Conservation (phyloP, 2,329 filamentous ascomycete species). For the Fusarium sublunatum region DNA sequence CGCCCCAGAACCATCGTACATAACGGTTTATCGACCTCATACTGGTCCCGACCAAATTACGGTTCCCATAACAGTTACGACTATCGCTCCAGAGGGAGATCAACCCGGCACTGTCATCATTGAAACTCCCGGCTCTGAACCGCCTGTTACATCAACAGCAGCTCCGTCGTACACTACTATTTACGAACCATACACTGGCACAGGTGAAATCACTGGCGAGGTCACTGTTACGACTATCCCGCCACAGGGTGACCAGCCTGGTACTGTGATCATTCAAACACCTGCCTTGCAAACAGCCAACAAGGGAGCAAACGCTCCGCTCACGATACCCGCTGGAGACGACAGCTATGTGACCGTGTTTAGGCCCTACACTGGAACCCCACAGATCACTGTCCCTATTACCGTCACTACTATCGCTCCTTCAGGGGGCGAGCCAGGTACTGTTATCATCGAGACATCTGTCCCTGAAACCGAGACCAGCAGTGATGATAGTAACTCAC, state of each 20-base stretch:
- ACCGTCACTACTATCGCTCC: conserved; percentile 13
- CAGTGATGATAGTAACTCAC: background rate
- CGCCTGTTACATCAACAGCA: conserved; percentile 2
- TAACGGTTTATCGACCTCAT: conserved; percentile 13
- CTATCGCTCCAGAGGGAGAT: conserved; percentile 5
- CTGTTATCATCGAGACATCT: conserved; percentile 24
- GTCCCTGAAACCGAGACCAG: background rate
- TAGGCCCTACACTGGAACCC: conserved; percentile 8
- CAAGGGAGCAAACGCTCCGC: conserved; percentile 15
- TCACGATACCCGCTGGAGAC: conserved; percentile 19
- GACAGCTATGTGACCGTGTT: conserved; percentile 6
- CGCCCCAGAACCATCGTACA: background rate
- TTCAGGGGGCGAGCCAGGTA: conserved; percentile 6
- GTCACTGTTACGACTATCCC: conserved; percentile 10
- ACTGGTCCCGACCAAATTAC: conserved; percentile 1
- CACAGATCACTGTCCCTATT: conserved; percentile 6
- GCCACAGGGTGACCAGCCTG: conserved; percentile 16
- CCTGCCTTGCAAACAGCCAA: conserved; percentile 12
- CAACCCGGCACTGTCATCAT: conserved; percentile 24
- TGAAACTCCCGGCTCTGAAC: conserved; percentile 5
- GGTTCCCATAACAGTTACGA: conserved; percentile 1
- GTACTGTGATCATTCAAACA: conserved; percentile 31
- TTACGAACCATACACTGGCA: conserved; percentile 26
- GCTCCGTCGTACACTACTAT: conserved; percentile 25
- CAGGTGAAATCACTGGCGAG: conserved; percentile 13